Percentiles rank a stretch among this genome's conserved stretches.
Conservation (phyloP, 1,284 basidiomycete genomes). For the Naganishia cerealis region DNA sequence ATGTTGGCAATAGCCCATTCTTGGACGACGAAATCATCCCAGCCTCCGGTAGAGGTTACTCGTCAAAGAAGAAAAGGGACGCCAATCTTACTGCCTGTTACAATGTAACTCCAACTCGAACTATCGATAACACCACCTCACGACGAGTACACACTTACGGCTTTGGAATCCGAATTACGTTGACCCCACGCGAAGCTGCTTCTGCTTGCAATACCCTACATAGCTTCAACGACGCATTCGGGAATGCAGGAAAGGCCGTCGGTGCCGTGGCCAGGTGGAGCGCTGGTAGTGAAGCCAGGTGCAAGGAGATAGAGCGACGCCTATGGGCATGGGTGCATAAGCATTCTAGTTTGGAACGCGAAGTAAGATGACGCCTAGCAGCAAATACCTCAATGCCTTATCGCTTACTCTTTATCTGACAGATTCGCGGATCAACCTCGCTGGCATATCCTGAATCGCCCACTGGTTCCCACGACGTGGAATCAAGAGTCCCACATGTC, state of each 20-base stretch:
- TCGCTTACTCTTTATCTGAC: slow-evolving; percentile 25
- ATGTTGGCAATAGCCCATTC: slow-evolving; percentile 33
- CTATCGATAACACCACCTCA: slow-evolving; percentile 44
- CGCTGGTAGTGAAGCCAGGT: slow-evolving; percentile 45
- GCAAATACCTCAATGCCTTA: neutral
- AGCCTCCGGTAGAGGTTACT: neutral
- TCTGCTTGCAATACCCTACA: slow-evolving; percentile 29
- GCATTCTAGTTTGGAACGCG: slow-evolving; percentile 1
- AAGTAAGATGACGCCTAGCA: neutral
- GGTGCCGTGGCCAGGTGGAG: slow-evolving; percentile 53
- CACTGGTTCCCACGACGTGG: slow-evolving; percentile 4
- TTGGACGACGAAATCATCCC: slow-evolving; percentile 8
- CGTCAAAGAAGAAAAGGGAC: neutral
- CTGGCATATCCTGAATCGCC: neutral
- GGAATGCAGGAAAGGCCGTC: slow-evolving; percentile 29
- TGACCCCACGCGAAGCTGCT: slow-evolving; percentile 48
- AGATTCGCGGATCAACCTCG: neutral
- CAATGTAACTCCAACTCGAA: slow-evolving; percentile 48
- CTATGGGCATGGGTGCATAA: slow-evolving; percentile 50
- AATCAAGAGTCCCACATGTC: slow-evolving; percentile 49
- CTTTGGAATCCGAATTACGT: slow-evolving; percentile 49
- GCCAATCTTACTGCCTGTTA: slow-evolving; percentile 15
- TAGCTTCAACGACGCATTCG: slow-evolving; percentile 9
- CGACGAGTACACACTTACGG: slow-evolving; percentile 50
- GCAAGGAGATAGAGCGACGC: slow-evolving; percentile 43